phyloP scores from a whole-genome alignment of 805 yeast species.

The Jamesozyma hellenica region DNA sequence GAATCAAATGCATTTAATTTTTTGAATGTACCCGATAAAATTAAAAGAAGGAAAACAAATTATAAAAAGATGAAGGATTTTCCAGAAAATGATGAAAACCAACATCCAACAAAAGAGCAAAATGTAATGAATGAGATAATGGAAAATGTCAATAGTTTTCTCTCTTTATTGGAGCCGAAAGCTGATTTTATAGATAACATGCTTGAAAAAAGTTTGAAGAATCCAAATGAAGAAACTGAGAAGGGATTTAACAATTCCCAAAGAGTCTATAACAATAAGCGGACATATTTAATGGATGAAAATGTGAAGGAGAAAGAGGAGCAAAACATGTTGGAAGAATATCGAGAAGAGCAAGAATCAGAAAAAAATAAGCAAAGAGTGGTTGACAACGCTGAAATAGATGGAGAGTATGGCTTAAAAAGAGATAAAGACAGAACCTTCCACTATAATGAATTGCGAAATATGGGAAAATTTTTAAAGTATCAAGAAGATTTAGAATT shows the following conservation, averaged over 20 bases:
- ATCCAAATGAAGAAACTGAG: neutral
- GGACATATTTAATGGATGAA: slow-evolving; percentile 14
- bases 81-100: neutral
- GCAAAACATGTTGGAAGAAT: slow-evolving; percentile 4
- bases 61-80: neutral
- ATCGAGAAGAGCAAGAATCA: slow-evolving; percentile 5
- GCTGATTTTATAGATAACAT: slow-evolving; percentile 1
- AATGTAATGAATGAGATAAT: slow-evolving; percentile 5
- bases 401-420: neutral
- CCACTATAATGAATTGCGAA: slow-evolving; percentile 23
- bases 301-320: slow-evolving; percentile 11
- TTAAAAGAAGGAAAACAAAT: slow-evolving; percentile 11
- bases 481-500: slow-evolving; percentile 31
- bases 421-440: slow-evolving; percentile 5
- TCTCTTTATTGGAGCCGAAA: slow-evolving; percentile 3
- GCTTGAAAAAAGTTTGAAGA: neutral
- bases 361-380: neutral
- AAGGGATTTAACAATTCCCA: neutral
- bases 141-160: slow-evolving; percentile 2
- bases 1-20: slow-evolving; percentile 17
- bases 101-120: slow-evolving; percentile 1
- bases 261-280: slow-evolving; percentile 14
- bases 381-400: neutral
- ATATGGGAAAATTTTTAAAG: slow-evolving; percentile 29
- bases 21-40: slow-evolving; percentile 11